These are phyloP conservation scores for Musa schizocarpa DNA, from an alignment of 176 grass and related monocot species.

Conservation along the genomic window DNA sequence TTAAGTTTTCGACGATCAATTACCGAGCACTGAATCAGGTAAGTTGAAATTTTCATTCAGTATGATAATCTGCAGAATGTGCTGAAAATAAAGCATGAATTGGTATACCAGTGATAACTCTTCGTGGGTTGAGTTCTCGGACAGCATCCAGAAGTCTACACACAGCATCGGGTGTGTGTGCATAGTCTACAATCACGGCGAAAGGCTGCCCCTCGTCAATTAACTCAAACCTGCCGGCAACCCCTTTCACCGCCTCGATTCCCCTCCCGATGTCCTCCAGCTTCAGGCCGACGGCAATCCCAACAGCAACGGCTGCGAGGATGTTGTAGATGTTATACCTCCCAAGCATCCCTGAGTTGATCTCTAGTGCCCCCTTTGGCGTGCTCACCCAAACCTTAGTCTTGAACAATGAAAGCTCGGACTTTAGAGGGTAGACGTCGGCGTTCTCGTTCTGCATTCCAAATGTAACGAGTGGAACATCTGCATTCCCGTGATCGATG, in stretches of 20 bases:
- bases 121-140: slow-evolving; percentile 56
- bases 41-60: no score
- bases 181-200: slow-evolving; percentile 77
- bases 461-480: slow-evolving; percentile 77
- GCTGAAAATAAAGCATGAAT: neutral
- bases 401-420: slow-evolving; percentile 79
- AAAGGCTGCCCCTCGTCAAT: slow-evolving; percentile 90
- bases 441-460: slow-evolving; percentile 82
- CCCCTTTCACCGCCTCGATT: slow-evolving; percentile 77
- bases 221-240: slow-evolving; percentile 67
- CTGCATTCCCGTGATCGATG: slow-evolving; percentile 46
- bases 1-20: no score
- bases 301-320: slow-evolving; percentile 81
- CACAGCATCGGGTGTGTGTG: slow-evolving; percentile 54
- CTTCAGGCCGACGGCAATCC: slow-evolving; percentile 57
- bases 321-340: slow-evolving; percentile 73
- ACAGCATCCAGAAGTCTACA: slow-evolving; percentile 64
- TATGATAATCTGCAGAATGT: slow-evolving; percentile 6
- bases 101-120: slow-evolving; percentile 63
- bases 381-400: slow-evolving; percentile 69
- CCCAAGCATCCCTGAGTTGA: slow-evolving; percentile 82
- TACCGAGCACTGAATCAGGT: no score
- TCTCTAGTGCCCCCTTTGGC: slow-evolving; percentile 71
- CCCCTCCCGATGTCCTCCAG: slow-evolving; percentile 84
- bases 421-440: slow-evolving; percentile 62